Evolutionary conservation across 73 alveolate species (phyloP), one percentile per base, ranked within the genome.

Genomic region (Paramecium tetraurelia): DNA sequence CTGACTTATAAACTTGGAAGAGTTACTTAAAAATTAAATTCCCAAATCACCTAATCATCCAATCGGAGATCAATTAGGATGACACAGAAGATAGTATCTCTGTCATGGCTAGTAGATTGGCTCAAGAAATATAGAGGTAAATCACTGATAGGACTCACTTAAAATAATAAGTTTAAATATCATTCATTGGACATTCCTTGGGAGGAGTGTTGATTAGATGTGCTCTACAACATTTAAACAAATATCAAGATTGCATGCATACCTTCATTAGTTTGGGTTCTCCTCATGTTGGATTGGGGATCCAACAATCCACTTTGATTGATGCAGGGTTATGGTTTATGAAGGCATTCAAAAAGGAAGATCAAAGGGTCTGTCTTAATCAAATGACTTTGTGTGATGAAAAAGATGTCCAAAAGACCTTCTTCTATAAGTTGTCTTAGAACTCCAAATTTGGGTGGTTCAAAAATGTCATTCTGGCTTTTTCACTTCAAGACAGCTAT

Each of bases 321-420:
- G 96, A 97, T 69, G 96, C 99, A 57, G 99, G 99, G 29, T 96
- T 97, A 96, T 97, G 99, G 99, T 92, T 97, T 80, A 87, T 97
- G 58, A 97, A 96, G 95, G 95, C 95, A 35, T 97, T 99, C 97
- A 96, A 94, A 71, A 97, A 96, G 58, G 57, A 80, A 43, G 75
- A 75, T 75, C 11, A 80, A 22, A 80, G 29, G 18, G 29, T 24
- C 5, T 80, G 90, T 46, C 21, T 80, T 5, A 43, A 80, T 48
- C 29, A 80, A 80, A 80, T 80, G 90, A 80, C 90, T 9, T 46
- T 80, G 27, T 21, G 76, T 80, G 90, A 80, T 80, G 48, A 48
- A 11, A 33, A 41, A 31, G 75, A 80, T 80, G 31, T 80, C 12
- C 10, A 14, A 9, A 48, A 80, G 7, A 44, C 76, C 7, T 80